phyloP scores from a whole-genome alignment of 2,329 filamentous ascomycete species.

The Colletotrichum limetticola region DNA sequence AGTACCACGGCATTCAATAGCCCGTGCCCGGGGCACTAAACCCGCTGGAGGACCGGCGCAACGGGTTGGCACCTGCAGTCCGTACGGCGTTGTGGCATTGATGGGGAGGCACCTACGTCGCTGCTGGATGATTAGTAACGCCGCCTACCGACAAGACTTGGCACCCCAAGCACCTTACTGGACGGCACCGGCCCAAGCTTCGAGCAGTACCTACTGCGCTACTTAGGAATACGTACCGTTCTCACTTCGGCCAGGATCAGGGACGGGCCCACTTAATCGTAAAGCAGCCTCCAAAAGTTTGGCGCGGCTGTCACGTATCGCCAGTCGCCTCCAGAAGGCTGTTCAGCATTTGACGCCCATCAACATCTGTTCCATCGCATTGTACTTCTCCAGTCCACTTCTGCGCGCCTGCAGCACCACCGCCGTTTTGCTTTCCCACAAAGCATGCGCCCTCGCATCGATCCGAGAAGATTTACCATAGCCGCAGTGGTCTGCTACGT shows the following conservation, averaged over 20 bases:
- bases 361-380: constrained; percentile 1
- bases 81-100: neutral
- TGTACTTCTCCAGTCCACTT: neutral
- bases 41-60: constrained; percentile 12
- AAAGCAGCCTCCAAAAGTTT: constrained; percentile 35
- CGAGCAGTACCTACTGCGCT: neutral
- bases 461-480: constrained; percentile 51
- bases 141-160: constrained; percentile 7
- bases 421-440: constrained; percentile 13
- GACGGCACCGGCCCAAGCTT: neutral
- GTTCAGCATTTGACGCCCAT: neutral
- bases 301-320: constrained; percentile 29
- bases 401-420: neutral
- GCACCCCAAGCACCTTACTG: neutral
- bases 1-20: constrained; percentile 2
- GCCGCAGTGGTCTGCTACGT: constrained; percentile 49
- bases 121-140: constrained; percentile 24
- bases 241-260: neutral
- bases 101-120: neutral
- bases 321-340: constrained; percentile 24
- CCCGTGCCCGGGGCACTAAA: constrained; percentile 7
- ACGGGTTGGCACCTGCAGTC: constrained; percentile 16
- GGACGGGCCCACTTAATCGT: constrained; percentile 14
- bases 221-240: neutral
- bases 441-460: constrained; percentile 38